These are phyloP conservation scores for Gossypium aridum DNA, from an alignment of 441 rosid species.

Conservation along the genomic window DNA sequence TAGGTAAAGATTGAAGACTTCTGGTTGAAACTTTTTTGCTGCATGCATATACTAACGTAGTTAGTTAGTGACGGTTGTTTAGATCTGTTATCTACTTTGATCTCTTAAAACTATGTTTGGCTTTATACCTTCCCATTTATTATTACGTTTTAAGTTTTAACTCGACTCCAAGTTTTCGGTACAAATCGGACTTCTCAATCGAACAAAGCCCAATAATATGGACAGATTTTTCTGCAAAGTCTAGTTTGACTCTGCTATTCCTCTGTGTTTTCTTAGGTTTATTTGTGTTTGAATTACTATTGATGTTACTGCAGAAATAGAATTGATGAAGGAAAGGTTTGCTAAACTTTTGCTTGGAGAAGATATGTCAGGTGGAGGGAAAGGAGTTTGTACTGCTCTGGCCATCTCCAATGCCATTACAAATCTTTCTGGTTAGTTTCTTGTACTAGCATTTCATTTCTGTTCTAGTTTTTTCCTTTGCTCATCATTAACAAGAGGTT, in stretches of 20 bases:
- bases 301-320: slow-evolving; percentile 44
- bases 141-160: not conserved
- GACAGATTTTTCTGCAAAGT: not conserved
- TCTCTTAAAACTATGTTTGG: not conserved
- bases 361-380: slow-evolving; percentile 97
- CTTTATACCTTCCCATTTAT: not conserved
- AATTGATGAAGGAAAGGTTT: slow-evolving; percentile 95
- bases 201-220: not conserved
- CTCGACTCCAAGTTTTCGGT: not conserved
- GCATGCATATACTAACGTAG: not conserved
- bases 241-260: not conserved
- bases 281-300: not conserved
- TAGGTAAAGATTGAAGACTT: not conserved
- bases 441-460: not conserved
- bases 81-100: not conserved
- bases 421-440: slow-evolving; percentile 71
- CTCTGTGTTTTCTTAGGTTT: not conserved
- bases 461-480: not conserved
- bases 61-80: not conserved
- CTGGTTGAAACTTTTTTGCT: not conserved
- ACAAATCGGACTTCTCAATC: not conserved
- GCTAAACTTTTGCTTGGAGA: slow-evolving; percentile 92
- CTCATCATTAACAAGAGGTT: not conserved
- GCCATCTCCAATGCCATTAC: slow-evolving; percentile 96
- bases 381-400: slow-evolving; percentile 93